phyloP scores from a whole-genome alignment of 495 filamentous ascomycete species.

The Aspergillus asperescens region DNA sequence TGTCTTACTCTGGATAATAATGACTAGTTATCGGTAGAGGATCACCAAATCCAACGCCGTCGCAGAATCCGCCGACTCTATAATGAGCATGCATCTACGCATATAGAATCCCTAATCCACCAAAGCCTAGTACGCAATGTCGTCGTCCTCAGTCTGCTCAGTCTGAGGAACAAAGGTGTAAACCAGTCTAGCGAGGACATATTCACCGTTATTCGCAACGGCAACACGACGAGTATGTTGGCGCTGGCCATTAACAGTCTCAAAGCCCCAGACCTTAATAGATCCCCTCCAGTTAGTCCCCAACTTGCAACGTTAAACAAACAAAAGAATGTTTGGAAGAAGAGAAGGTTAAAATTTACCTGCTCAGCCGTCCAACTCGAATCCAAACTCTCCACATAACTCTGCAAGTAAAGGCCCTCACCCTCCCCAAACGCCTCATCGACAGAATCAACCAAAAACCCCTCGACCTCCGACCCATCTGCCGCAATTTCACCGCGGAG shows the following conservation, averaged over 20 bases:
- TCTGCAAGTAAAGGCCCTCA: constrained; percentile 41
- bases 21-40: background rate
- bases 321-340: background rate
- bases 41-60: background rate
- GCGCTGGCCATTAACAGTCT: constrained; percentile 53
- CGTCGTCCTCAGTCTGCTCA: background rate
- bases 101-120: background rate
- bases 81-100: background rate
- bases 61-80: background rate
- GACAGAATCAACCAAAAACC: constrained; percentile 35
- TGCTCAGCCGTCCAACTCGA: constrained; percentile 48
- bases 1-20: background rate
- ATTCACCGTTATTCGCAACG: constrained; percentile 56
- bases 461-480: constrained; percentile 34
- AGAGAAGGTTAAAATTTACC: constrained; percentile 24
- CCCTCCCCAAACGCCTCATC: constrained; percentile 35
- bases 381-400: constrained; percentile 40
- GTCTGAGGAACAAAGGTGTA: constrained; percentile 53
- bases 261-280: constrained; percentile 59
- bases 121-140: constrained; percentile 2
- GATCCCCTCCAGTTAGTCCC: constrained; percentile 1
- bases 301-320: too few species aligned
- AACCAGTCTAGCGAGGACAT: constrained; percentile 61
- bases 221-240: constrained; percentile 63
- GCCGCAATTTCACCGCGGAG: constrained; percentile 36